Evolutionary conservation across 163 green algal species (phyloP).

Genomic region (Chlorella variabilis): DNA sequence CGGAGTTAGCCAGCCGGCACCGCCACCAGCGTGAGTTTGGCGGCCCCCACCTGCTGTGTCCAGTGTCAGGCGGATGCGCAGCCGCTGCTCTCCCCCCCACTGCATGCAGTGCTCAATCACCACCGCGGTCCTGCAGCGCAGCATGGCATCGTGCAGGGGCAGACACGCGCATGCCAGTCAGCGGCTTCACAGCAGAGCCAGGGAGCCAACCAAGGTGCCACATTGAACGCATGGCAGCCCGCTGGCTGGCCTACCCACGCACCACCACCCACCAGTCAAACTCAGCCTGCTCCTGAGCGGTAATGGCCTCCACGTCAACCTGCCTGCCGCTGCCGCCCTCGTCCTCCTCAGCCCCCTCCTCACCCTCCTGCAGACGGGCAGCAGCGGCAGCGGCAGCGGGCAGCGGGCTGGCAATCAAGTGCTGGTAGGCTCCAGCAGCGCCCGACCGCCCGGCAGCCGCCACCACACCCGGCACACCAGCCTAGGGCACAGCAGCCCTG

Average conservation of each 20-base stretch:
- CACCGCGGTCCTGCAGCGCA: constrained; percentile 13
- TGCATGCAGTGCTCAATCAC: constrained; percentile 33
- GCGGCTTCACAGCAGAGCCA: too few relatives aligned
- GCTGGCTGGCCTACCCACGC: too few relatives aligned
- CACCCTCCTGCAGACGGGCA: neutral
- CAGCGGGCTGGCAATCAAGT: neutral
- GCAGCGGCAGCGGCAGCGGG: too few relatives aligned
- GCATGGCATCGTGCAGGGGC: neutral
- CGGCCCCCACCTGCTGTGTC: constrained; percentile 27
- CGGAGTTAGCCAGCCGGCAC: too few relatives aligned
- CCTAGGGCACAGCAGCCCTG: too few relatives aligned
- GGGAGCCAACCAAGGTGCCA: too few relatives aligned
- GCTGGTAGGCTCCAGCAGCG: too few relatives aligned
- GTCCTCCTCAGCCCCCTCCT: neutral
- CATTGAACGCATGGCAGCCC: too few relatives aligned
- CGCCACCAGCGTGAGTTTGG: too few relatives aligned
- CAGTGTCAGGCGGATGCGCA: constrained; percentile 30
- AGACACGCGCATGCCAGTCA: too few relatives aligned
- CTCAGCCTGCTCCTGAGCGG: constrained; percentile 12
- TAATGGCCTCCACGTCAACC: neutral
- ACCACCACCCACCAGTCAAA: constrained; percentile 34
- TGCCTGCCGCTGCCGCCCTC: neutral
- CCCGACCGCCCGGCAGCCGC: too few relatives aligned
- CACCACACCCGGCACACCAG: too few relatives aligned
- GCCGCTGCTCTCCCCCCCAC: constrained; percentile 31